These are phyloP conservation scores for Eutrema japonicum DNA, from an alignment of 345 rosid genomes.

Conservation along the genomic window DNA sequence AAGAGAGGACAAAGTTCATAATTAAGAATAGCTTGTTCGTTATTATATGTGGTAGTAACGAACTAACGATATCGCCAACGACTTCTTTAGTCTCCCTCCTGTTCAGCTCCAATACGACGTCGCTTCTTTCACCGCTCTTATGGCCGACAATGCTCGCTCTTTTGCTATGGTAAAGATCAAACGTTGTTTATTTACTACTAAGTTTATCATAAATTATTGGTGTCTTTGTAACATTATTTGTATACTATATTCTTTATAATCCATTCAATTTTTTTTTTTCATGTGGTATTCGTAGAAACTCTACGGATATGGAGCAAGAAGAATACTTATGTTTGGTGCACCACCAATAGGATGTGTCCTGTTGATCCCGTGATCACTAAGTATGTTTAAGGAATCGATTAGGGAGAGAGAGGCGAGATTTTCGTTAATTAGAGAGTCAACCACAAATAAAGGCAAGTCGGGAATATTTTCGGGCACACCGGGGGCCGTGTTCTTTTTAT, in stretches of 20 bases:
- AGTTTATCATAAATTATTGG: background rate
- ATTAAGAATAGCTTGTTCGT: conserved; percentile 49
- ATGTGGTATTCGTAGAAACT: conserved; percentile 33
- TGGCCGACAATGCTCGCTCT: conserved; percentile 50
- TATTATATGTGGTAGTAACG: conserved; percentile 61
- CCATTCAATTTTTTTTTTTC: background rate
- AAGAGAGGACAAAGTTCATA: conserved; percentile 48
- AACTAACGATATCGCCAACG: conserved; percentile 68
- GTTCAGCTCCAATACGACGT: conserved; percentile 46
- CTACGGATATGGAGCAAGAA: conserved; percentile 45
- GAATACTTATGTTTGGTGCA: conserved; percentile 43
- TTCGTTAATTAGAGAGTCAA: too few species aligned
- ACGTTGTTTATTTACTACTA: background rate
- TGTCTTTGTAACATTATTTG: background rate
- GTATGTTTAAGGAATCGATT: too few species aligned
- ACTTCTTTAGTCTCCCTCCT: conserved; percentile 44
- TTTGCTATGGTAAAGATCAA: conserved; percentile 43
- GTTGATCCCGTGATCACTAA: too few species aligned
- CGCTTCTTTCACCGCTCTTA: conserved; percentile 46
- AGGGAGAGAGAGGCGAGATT: too few species aligned
- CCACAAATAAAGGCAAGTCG: too few species aligned
- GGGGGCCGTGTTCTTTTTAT: too few species aligned
- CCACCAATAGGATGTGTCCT: conserved; percentile 48
- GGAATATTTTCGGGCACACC: too few species aligned
- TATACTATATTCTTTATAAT: background rate